Evolutionary conservation across 2,329 filamentous ascomycete genomes (phyloP).

Genomic region (Aspergillus tamarii): DNA sequence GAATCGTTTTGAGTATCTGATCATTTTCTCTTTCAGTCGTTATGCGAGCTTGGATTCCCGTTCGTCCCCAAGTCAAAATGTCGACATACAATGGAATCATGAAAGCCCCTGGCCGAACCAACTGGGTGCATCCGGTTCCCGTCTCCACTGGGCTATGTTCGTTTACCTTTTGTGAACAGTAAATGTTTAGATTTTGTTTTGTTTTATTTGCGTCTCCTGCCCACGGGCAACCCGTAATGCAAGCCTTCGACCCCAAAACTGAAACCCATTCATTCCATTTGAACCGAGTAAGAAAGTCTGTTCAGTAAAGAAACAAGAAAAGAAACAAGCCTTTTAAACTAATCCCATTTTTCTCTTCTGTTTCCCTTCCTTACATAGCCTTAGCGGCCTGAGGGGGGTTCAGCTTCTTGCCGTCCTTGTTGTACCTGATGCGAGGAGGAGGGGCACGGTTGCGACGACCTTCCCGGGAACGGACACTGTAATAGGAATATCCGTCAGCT

Average conservation of each 20-base stretch:
- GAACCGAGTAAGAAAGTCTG: slow-evolving; percentile 33
- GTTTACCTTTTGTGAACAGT: slow-evolving; percentile 11
- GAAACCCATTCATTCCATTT: slow-evolving; percentile 32
- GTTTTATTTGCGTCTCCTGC: slow-evolving; percentile 20
- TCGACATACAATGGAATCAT: slow-evolving; percentile 4
- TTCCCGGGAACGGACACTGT: slow-evolving; percentile 92
- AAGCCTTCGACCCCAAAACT: slow-evolving; percentile 24
- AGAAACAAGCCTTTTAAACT: slow-evolving; percentile 42
- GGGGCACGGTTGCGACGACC: slow-evolving; percentile 99
- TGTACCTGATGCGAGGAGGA: slow-evolving; percentile 96
- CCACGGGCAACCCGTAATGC: slow-evolving; percentile 15
- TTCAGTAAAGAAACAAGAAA: slow-evolving; percentile 37
- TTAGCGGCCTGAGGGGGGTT: slow-evolving; percentile 79
- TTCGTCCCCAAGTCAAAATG: slow-evolving; percentile 3
- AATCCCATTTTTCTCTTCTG: slow-evolving; percentile 40
- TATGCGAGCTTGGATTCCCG: neutral
- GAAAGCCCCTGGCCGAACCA: neutral
- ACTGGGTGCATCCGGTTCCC: neutral
- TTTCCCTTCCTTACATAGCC: slow-evolving; percentile 49
- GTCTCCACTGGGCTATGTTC: neutral
- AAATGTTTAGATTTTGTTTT: slow-evolving; percentile 19
- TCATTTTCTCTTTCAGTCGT: slow-evolving; percentile 13
- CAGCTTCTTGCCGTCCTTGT: slow-evolving; percentile 99
- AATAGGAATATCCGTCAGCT: slow-evolving; percentile 22
- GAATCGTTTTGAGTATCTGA: slow-evolving; percentile 1